A percentile compares a stretch with the other conserved stretches of the same genome.
phyloP scores from a whole-genome alignment of 768 basidiomycete species.

The Hemileccinum rubropunctum region DNA sequence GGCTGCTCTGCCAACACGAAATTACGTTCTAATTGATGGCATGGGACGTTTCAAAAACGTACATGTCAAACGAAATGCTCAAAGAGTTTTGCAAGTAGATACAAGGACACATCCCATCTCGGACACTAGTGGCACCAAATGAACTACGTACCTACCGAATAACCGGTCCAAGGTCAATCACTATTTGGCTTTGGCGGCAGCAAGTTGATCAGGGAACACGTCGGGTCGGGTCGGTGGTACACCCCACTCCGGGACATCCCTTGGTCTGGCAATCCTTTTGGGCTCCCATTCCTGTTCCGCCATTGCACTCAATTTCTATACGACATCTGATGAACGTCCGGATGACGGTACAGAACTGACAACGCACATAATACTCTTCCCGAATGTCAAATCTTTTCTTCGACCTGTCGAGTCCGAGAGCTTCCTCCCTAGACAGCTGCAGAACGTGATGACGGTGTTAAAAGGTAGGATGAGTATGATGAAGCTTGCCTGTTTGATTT shows the following conservation, averaged over 20 bases:
- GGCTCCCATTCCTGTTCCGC: slow-evolving; percentile 81
- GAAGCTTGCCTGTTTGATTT: slow-evolving; percentile 60
- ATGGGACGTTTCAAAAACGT: not conserved
- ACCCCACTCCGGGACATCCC: slow-evolving; percentile 93
- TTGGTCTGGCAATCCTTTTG: slow-evolving; percentile 77
- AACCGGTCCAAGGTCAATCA: not conserved
- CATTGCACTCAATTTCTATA: slow-evolving; percentile 57
- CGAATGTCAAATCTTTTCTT: slow-evolving; percentile 87
- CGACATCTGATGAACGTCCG: not conserved
- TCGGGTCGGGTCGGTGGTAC: slow-evolving; percentile 56
- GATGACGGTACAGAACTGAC: not conserved
- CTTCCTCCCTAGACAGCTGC: slow-evolving; percentile 75
- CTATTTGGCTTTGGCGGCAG: not conserved
- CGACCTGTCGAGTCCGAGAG: slow-evolving; percentile 63
- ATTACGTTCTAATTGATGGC: no score
- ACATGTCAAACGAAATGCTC: not conserved
- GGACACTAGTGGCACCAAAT: no score
- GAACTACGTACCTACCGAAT: no score
- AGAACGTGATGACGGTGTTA: not conserved
- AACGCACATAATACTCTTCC: slow-evolving; percentile 93
- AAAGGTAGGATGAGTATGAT: no score
- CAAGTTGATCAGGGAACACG: slow-evolving; percentile 24
- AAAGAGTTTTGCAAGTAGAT: no score
- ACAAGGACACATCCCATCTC: no score
- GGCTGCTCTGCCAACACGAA: no score